Percentiles rank a stretch among this genome's conserved stretches.
phyloP scores from a whole-genome alignment of 768 basidiomycete genomes.

The Auriscalpium orientale region DNA sequence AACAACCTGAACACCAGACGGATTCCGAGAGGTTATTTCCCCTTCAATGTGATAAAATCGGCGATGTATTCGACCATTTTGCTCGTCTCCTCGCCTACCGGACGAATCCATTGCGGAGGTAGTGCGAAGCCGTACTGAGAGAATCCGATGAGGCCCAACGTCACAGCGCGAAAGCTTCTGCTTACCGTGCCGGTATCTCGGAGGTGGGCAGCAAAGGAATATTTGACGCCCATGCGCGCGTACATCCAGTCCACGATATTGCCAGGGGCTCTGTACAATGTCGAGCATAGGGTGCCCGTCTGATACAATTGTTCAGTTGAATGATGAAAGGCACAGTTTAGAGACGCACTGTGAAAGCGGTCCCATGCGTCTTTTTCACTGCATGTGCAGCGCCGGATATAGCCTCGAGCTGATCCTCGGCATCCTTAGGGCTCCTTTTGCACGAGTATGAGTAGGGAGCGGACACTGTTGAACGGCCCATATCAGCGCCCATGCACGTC shows the following conservation, averaged over 20 bases:
- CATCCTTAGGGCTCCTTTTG: constrained; percentile 52
- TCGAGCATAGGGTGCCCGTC: constrained; percentile 40
- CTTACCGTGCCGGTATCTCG: constrained; percentile 66
- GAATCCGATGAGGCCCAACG: neutral
- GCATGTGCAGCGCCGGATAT: constrained; percentile 58
- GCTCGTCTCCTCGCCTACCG: constrained; percentile 71
- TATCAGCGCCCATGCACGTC: neutral
- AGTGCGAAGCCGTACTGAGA: constrained; percentile 75
- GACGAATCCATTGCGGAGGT: constrained; percentile 64
- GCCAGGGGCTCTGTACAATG: constrained; percentile 48
- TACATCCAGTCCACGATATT: constrained; percentile 67
- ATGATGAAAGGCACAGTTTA: neutral
- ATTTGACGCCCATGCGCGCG: constrained; percentile 46
- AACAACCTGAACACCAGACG: neutral
- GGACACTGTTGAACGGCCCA: constrained; percentile 42
- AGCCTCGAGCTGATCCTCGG: constrained; percentile 70
- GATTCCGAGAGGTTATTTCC: constrained; percentile 4
- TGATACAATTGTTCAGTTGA: constrained; percentile 8
- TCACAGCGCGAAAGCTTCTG: constrained; percentile 5
- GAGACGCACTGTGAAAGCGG: constrained; percentile 39
- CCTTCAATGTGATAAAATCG: constrained; percentile 47
- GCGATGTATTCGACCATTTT: constrained; percentile 61
- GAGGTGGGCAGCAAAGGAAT: constrained; percentile 56
- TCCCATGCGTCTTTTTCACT: constrained; percentile 46
- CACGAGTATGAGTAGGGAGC: constrained; percentile 73